Evolutionary conservation across 371 early-diverging fungal genomes (phyloP), one percentile per base, ranked within the genome.

Genomic region (Rhizopus sp.): DNA sequence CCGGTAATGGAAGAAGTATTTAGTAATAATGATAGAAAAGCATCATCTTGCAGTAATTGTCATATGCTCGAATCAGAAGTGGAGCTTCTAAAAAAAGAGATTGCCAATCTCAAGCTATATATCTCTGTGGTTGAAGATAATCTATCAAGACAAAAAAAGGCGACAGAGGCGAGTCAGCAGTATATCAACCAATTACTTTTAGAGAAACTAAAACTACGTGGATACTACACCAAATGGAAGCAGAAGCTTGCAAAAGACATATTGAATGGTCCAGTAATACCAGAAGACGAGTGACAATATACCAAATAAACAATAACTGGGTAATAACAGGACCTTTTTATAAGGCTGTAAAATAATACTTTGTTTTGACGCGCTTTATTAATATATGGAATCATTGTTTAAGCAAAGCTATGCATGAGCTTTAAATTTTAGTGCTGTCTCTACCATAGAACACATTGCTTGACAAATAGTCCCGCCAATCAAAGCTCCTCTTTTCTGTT

Each of bases 51-150:
- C 15, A 17, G 16, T 6, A 53, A 59, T 38, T 63, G 63, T 46
- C 12, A 63, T 29, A 48, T 40, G 33, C 32, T 35, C 3, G 55
- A 46, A 7, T 47, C 58, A 2, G 32, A 39, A 9, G n/a, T 17
- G 5, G 37, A 7, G 7, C 9, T 30, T 12, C 47, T 67, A 29
- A 46, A 63, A 50, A 37, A 63, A 4, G 57, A 59, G 35, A 35
- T 67, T n/a, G 7, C 37, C 4, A 35, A 53, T n/a, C 48, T 67
- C 13, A 59, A 63, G 33, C 31, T 46, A 2, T 53, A 59, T 35
- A 37, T 67, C 3, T 13, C 30, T 15, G 12, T 53, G 3, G 17
- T 67, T 7, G 56, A 67, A 33, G 32, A 31, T 15, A 59, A 42
- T 17, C 39, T 67, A 23, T 40, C 52, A 7, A 35, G 60, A 29